A percentile compares a stretch with the other conserved stretches of the same genome.
Evolutionary conservation across 768 basidiomycete genomes (phyloP).

Genomic region (Mycena sanguinolenta): DNA sequence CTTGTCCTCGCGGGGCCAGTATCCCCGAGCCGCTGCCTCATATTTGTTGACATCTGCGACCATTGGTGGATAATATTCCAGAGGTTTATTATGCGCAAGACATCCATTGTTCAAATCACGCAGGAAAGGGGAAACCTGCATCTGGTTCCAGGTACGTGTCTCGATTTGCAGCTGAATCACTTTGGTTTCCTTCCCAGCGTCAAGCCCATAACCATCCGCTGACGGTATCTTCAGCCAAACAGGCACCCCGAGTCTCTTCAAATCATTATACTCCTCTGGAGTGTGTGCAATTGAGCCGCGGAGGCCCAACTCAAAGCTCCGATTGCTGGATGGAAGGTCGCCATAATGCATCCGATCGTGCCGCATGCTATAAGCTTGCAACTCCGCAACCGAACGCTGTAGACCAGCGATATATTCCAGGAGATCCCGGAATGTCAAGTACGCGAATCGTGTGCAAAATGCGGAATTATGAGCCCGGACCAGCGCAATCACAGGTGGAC

Average conservation of each 20-base stretch:
- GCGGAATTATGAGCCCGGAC: slow-evolving; percentile 14
- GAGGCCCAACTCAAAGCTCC: background rate
- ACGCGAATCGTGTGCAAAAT: slow-evolving; percentile 1
- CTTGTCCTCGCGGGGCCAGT: background rate
- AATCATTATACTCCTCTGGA: background rate
- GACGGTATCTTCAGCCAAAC: background rate
- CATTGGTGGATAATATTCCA: slow-evolving; percentile 18
- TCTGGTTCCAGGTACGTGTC: background rate
- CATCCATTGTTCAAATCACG: background rate
- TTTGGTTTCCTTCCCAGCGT: background rate
- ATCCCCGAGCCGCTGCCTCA: slow-evolving; percentile 6
- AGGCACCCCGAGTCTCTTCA: background rate
- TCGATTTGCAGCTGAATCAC: background rate
- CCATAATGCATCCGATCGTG: slow-evolving; percentile 8
- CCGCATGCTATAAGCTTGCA: slow-evolving; percentile 18
- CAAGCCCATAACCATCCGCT: rapidly evolving
- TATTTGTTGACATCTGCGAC: background rate
- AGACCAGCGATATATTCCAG: slow-evolving; percentile 10
- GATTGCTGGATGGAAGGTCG: background rate
- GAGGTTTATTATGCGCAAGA: slow-evolving; percentile 11
- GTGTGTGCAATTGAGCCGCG: background rate
- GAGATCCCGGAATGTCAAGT: slow-evolving; percentile 17
- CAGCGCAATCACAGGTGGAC: slow-evolving; percentile 9
- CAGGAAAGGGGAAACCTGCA: background rate
- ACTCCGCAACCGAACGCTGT: background rate